Evolutionary conservation across 768 basidiomycete genomes (phyloP).

Genomic region (Boletus sp.): DNA sequence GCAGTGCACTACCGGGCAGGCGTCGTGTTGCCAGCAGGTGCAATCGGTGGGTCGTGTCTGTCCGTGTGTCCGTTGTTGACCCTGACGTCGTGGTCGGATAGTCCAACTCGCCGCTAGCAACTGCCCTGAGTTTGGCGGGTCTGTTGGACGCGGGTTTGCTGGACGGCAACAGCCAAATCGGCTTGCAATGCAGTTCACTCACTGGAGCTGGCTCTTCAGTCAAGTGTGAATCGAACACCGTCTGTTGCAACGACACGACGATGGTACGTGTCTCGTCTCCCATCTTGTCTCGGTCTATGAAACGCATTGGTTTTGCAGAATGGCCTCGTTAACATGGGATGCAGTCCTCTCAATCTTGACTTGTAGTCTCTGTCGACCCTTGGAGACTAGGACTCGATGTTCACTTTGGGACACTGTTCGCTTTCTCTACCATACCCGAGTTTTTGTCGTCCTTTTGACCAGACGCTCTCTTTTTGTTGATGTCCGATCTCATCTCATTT

Average conservation of each 20-base stretch:
- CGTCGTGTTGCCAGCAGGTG: slow-evolving; percentile 22
- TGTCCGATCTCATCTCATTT: slow-evolving; percentile 18
- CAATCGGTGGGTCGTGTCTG: slow-evolving; percentile 16
- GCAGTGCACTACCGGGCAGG: slow-evolving; percentile 19
- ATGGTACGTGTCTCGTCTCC: slow-evolving; percentile 10
- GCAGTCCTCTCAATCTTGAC: slow-evolving; percentile 13
- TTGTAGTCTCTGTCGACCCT: not conserved
- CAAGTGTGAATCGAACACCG: slow-evolving; percentile 16
- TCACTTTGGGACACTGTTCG: slow-evolving; percentile 9
- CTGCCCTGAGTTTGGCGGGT: not conserved
- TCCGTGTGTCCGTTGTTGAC: not conserved
- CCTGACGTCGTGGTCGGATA: slow-evolving; percentile 11
- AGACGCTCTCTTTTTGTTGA: slow-evolving; percentile 28
- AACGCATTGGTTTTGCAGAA: slow-evolving; percentile 2
- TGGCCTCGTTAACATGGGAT: slow-evolving; percentile 29
- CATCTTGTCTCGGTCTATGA: not conserved
- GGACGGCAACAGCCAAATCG: slow-evolving; percentile 9
- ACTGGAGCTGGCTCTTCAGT: slow-evolving; percentile 25
- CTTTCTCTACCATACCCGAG: slow-evolving; percentile 18
- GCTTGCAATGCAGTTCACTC: slow-evolving; percentile 20
- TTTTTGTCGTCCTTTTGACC: slow-evolving; percentile 20
- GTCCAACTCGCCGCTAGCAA: slow-evolving; percentile 7
- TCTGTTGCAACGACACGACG: slow-evolving; percentile 23
- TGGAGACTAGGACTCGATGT: slow-evolving; percentile 5
- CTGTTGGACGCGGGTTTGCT: slow-evolving; percentile 4